Evolutionary conservation across 176 grass and related monocot genomes (phyloP).

Genomic region (Rhynchospora tenuis): DNA sequence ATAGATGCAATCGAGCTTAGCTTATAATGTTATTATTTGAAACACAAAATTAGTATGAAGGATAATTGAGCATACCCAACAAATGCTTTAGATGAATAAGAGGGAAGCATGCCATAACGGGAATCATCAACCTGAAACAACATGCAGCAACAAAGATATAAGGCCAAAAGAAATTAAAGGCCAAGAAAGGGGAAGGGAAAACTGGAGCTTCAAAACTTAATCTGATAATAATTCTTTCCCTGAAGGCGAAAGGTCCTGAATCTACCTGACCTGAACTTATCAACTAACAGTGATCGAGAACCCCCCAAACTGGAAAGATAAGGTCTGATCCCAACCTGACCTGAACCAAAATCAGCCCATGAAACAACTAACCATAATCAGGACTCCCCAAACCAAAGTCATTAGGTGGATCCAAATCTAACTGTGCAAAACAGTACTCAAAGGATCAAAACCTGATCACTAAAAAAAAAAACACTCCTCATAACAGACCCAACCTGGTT

Average conservation of each 20-base stretch:
- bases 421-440: not conserved
- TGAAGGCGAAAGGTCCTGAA: not conserved
- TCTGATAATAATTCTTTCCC: not conserved
- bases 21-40: not conserved
- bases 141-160: constrained; percentile 4
- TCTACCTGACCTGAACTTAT: not conserved
- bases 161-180: not conserved
- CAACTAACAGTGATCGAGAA: not conserved
- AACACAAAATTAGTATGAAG: not conserved
- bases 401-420: not conserved
- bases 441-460: not conserved
- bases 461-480: not conserved
- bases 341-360: too few species aligned
- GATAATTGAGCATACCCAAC: constrained; percentile 45
- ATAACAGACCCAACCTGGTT: not conserved
- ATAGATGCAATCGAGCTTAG: not conserved
- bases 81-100: constrained; percentile 66
- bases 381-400: too few species aligned
- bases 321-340: not conserved
- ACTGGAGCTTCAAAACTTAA: not conserved
- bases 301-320: not conserved
- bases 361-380: too few species aligned
- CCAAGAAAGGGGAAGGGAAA: not conserved
- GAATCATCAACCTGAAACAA: constrained; percentile 54
- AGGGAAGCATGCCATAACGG: constrained; percentile 36